These are phyloP conservation scores for Trametes cingulata DNA, from an alignment of 768 basidiomycete species.

Conservation along the genomic window DNA sequence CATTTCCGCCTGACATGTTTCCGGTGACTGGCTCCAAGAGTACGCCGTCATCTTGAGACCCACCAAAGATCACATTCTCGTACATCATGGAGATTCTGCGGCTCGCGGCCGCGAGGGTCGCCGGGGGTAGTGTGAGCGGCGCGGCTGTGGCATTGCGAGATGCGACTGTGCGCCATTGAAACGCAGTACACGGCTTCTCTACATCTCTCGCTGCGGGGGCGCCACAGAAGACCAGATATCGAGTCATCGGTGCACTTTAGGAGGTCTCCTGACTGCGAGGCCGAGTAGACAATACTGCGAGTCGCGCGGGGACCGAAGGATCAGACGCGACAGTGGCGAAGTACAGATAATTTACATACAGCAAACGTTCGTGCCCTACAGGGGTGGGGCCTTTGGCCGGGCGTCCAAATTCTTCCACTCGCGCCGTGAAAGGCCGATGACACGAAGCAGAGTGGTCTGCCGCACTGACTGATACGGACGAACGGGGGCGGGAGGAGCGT, in stretches of 20 bases:
- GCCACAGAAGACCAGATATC: slow-evolving; percentile 54
- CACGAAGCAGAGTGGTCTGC: too few species aligned
- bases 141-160: slow-evolving; percentile 21
- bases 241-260: slow-evolving; percentile 5
- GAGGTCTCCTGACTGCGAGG: background rate
- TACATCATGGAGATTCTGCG: slow-evolving; percentile 71
- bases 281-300: background rate
- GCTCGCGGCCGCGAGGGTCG: slow-evolving; percentile 66
- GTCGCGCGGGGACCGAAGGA: background rate
- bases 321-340: background rate
- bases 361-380: too few species aligned
- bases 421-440: too few species aligned
- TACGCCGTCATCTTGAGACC: slow-evolving; percentile 37
- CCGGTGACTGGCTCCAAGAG: slow-evolving; percentile 15
- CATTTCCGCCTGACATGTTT: slow-evolving; percentile 13
- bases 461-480: too few species aligned
- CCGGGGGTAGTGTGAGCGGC: slow-evolving; percentile 41
- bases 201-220: slow-evolving; percentile 40
- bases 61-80: slow-evolving; percentile 68
- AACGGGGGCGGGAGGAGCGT: too few species aligned
- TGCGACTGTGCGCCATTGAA: slow-evolving; percentile 51
- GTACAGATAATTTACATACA: background rate
- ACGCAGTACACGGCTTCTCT: slow-evolving; percentile 35
- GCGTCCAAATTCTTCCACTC: too few species aligned
- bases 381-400: too few species aligned